These are phyloP conservation scores for Ganoderma boninense DNA, from an alignment of 1,284 basidiomycete genomes.

Conservation along the genomic window DNA sequence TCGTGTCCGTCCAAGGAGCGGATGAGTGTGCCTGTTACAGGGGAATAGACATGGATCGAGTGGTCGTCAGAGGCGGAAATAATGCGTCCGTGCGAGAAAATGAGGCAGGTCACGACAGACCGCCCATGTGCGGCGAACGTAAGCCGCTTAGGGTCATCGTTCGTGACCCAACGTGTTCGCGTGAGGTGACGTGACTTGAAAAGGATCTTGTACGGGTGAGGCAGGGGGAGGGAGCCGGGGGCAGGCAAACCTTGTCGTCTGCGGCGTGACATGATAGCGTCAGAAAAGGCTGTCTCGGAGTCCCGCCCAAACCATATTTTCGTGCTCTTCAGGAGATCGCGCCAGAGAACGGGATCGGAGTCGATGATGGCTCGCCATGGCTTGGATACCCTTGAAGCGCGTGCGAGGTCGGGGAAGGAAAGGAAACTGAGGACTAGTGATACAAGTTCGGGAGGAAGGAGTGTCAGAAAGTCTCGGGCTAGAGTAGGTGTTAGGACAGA, in stretches of 20 bases:
- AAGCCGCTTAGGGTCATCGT: conserved; percentile 77
- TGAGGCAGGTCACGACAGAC: conserved; percentile 92
- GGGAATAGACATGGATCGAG: conserved; percentile 92
- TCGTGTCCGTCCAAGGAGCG: conserved; percentile 88
- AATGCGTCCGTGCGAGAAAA: conserved; percentile 93
- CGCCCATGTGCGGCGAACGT: conserved; percentile 89
- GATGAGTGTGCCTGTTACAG: conserved; percentile 78
- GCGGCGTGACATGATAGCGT: conserved; percentile 68
- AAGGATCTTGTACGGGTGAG: conserved; percentile 86
- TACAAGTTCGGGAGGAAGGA: conserved; percentile 86
- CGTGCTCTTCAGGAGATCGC: conserved; percentile 78
- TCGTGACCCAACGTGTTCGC: conserved; percentile 78
- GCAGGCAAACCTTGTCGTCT: conserved; percentile 51
- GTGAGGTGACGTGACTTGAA: conserved; percentile 88
- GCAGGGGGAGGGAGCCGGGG: conserved; percentile 62
- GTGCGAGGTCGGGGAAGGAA: conserved; percentile 78
- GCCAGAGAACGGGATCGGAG: conserved; percentile 86
- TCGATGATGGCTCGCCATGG: conserved; percentile 87
- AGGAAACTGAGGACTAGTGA: conserved; percentile 83
- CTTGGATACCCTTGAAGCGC: conserved; percentile 83
- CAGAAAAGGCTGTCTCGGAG: conserved; percentile 74
- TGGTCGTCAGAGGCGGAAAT: conserved; percentile 96
- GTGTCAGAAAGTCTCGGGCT: conserved; percentile 87
- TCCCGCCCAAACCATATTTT: conserved; percentile 88
- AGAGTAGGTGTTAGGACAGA: conserved; percentile 85